Evolutionary conservation across 805 yeast species (phyloP).

Genomic region (Metschnikowia matae): DNA sequence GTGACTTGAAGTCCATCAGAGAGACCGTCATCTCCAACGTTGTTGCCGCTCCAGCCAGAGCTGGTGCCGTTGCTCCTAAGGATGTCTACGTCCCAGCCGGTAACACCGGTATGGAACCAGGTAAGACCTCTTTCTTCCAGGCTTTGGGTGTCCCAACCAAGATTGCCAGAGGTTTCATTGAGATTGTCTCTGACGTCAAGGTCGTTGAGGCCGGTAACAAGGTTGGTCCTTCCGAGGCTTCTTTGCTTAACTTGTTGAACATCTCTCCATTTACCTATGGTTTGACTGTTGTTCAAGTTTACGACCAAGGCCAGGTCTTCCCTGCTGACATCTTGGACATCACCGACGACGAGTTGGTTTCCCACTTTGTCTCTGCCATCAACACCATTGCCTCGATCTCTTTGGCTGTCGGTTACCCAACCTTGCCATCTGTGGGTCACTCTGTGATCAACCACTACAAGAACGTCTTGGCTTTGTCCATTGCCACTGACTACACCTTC

Average conservation of each 20-base stretch:
- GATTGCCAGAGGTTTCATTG: conserved; percentile 99
- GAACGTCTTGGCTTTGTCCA: conserved; percentile 94
- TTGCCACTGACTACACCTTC: conserved; percentile 98
- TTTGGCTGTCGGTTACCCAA: conserved; percentile 98
- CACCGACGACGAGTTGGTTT: conserved; percentile 93
- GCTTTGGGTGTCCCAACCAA: conserved; percentile 99
- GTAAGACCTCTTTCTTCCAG: conserved; percentile 99
- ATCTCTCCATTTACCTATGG: conserved; percentile 99
- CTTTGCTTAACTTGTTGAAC: conserved; percentile 98
- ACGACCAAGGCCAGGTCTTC: conserved; percentile 98
- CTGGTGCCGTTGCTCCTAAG: conserved; percentile 98
- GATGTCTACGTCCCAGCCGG: conserved; percentile 98
- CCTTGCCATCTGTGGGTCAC: conserved; percentile 99
- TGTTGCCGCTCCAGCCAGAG: conserved; percentile 99
- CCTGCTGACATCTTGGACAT: conserved; percentile 95
- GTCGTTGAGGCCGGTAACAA: conserved; percentile 80
- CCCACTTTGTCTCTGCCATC: conserved; percentile 89
- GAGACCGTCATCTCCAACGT: conserved; percentile 84
- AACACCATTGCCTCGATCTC: conserved; percentile 93
- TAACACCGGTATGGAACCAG: conserved; percentile 99
- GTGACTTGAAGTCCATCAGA: conserved; percentile 87
- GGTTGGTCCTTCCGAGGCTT: conserved; percentile 99
- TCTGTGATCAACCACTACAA: conserved; percentile 98
- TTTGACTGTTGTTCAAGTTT: conserved; percentile 93
- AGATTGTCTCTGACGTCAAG: conserved; percentile 94